These are phyloP conservation scores for Ustilago shanxiensis DNA, from an alignment of 1,284 basidiomycete genomes.

Conservation along the genomic window DNA sequence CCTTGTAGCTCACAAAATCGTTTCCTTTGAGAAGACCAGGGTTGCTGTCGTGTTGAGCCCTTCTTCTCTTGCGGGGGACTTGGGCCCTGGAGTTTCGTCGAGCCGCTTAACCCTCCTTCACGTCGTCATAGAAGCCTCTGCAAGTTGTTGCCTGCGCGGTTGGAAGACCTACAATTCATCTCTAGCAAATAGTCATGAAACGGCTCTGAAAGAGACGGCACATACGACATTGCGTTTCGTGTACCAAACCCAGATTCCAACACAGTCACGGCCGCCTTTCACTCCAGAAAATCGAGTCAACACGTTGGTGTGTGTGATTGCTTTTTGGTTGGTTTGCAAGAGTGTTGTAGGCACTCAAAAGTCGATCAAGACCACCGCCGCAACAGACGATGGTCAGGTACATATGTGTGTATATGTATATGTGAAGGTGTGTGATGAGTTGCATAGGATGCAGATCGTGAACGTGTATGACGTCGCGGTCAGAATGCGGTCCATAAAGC, in stretches of 20 bases:
- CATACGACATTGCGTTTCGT: not conserved
- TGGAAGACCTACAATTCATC: no score
- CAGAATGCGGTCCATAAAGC: slow-evolving; percentile 31
- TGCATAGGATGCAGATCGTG: slow-evolving; percentile 32
- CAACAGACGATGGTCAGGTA: slow-evolving; percentile 7
- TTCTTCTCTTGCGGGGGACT: no score
- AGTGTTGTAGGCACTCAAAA: slow-evolving; percentile 16
- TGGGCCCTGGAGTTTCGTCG: no score
- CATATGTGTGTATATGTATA: slow-evolving; percentile 1
- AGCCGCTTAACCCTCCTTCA: no score
- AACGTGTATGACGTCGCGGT: slow-evolving; percentile 12
- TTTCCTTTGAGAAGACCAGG: no score
- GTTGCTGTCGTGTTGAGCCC: no score
- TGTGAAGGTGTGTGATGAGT: slow-evolving; percentile 15
- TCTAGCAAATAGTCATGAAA: no score
- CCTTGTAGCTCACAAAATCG: not conserved
- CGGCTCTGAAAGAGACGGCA: no score
- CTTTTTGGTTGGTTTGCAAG: slow-evolving; percentile 33
- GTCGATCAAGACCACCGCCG: slow-evolving; percentile 9
- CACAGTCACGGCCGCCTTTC: not conserved
- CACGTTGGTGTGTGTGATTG: slow-evolving; percentile 47
- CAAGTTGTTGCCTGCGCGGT: no score
- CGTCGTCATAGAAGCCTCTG: no score
- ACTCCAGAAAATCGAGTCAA: slow-evolving; percentile 13
- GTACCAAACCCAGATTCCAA: not conserved